Conservation (phyloP, 345 rosid species). For the Euphorbia pulcherrima region DNA sequence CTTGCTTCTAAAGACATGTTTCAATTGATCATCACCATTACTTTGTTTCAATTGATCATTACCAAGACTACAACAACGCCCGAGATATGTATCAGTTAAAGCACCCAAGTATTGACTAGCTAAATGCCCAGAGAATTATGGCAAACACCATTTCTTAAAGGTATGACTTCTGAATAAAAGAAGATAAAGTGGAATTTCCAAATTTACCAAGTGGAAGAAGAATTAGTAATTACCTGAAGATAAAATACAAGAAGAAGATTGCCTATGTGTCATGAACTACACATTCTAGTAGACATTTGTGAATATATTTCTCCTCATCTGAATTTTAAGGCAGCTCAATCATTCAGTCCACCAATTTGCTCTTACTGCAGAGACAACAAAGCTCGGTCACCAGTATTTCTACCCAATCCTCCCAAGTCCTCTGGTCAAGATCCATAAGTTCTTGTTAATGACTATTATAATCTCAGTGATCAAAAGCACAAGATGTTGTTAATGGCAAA, state of each 20-base stretch:
- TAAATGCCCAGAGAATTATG: not conserved
- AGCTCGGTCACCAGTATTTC: conserved; percentile 80
- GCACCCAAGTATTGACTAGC: not conserved
- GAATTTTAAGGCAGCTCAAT: conserved; percentile 89
- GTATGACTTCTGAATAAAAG: not conserved
- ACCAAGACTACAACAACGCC: not conserved
- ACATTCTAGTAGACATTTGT: conserved; percentile 73
- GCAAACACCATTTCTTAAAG: conserved; percentile 1
- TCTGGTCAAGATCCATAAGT: too few relatives aligned
- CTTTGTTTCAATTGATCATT: not conserved
- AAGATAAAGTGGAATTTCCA: not conserved
- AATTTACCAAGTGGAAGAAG: not conserved
- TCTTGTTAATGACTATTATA: too few relatives aligned
- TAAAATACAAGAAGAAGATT: conserved; percentile 79
- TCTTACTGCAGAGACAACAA: conserved; percentile 79
- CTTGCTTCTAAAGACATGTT: too few relatives aligned
- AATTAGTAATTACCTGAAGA: conserved; percentile 63
- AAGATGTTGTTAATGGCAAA: too few relatives aligned
- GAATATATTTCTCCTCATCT: conserved; percentile 77
- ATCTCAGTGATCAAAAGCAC: too few relatives aligned
- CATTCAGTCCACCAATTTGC: conserved; percentile 78
- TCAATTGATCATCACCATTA: too few relatives aligned
- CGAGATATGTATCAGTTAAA: not conserved
- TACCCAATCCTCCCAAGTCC: conserved; percentile 71
- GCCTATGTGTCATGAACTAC: conserved; percentile 61